Evolutionary conservation across 2,329 filamentous ascomycete genomes (phyloP).

Genomic region (Verticillium tricorpus): DNA sequence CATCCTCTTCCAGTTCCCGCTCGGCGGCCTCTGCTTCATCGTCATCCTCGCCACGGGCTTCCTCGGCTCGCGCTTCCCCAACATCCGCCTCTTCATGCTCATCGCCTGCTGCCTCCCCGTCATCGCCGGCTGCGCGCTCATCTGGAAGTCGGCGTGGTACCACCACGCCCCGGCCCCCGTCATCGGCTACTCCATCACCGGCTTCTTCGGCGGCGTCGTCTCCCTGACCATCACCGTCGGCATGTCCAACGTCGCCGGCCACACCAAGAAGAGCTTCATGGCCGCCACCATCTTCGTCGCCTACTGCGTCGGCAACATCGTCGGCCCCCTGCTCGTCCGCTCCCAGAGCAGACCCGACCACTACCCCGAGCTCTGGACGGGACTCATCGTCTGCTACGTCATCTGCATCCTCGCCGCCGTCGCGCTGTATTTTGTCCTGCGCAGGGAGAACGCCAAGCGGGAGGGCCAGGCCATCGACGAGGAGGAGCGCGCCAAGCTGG

Average conservation of each 20-base stretch:
- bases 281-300: conserved; percentile 70
- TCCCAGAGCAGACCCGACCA: conserved; percentile 61
- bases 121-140: conserved; percentile 68
- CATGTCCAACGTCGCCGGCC: conserved; percentile 66
- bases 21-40: conserved; percentile 64
- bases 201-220: conserved; percentile 68
- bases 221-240: conserved; percentile 49
- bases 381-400: conserved; percentile 62
- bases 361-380: conserved; percentile 68
- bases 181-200: conserved; percentile 66
- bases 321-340: conserved; percentile 67
- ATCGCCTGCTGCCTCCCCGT: conserved; percentile 66
- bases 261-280: conserved; percentile 76
- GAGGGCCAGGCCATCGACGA: conserved; percentile 48
- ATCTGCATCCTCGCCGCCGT: conserved; percentile 58
- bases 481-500: conserved; percentile 56
- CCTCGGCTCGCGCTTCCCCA: conserved; percentile 53
- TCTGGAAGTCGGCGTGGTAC: conserved; percentile 66
- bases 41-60: conserved; percentile 64
- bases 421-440: conserved; percentile 54
- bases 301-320: conserved; percentile 72
- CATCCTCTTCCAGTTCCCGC: conserved; percentile 71
- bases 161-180: conserved; percentile 63
- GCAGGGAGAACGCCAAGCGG: conserved; percentile 52
- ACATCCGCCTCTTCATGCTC: conserved; percentile 63